Evolutionary conservation across 2,329 filamentous ascomycete genomes (phyloP).

Genomic region (Paecilomyces sp.): DNA sequence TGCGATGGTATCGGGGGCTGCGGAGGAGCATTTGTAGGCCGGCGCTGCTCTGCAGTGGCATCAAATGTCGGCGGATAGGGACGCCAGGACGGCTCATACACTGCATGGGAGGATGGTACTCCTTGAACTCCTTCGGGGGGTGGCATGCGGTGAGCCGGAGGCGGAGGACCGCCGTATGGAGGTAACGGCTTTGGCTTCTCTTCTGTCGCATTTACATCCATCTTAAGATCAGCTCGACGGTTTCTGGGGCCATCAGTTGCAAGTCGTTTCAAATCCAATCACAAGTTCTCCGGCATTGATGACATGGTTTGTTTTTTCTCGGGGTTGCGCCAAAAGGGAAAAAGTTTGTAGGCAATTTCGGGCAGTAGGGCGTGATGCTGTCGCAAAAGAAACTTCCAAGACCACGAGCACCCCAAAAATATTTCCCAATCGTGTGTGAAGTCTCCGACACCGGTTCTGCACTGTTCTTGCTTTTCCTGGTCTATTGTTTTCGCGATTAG

Average conservation of each 20-base stretch:
- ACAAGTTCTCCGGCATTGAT: slow-evolving; percentile 12
- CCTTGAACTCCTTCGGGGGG: slow-evolving; percentile 21
- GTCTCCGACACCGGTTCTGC: not conserved
- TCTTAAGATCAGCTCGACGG: slow-evolving; percentile 12
- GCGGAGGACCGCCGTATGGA: slow-evolving; percentile 14
- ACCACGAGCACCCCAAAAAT: not conserved
- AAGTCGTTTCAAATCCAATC: slow-evolving; percentile 1
- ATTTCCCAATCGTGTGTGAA: not conserved
- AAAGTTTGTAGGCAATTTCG: not conserved
- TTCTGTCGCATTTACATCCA: slow-evolving; percentile 19
- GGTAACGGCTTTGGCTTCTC: slow-evolving; percentile 17
- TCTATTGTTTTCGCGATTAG: not conserved
- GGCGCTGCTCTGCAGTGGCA: slow-evolving; percentile 20
- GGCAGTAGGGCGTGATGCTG: not conserved
- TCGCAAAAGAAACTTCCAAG: not conserved
- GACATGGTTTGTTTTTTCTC: slow-evolving; percentile 9
- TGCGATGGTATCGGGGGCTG: slow-evolving; percentile 21
- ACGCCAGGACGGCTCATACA: slow-evolving; percentile 27
- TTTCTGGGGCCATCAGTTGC: slow-evolving; percentile 7
- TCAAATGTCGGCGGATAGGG: slow-evolving; percentile 22
- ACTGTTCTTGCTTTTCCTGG: not conserved
- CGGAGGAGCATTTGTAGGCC: slow-evolving; percentile 16
- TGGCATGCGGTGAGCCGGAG: slow-evolving; percentile 24
- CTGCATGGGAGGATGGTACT: slow-evolving; percentile 17
- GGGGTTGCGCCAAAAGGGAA: slow-evolving; percentile 5